Evolutionary conservation across 768 basidiomycete genomes (phyloP).

Genomic region (Artomyces pyxidatus): DNA sequence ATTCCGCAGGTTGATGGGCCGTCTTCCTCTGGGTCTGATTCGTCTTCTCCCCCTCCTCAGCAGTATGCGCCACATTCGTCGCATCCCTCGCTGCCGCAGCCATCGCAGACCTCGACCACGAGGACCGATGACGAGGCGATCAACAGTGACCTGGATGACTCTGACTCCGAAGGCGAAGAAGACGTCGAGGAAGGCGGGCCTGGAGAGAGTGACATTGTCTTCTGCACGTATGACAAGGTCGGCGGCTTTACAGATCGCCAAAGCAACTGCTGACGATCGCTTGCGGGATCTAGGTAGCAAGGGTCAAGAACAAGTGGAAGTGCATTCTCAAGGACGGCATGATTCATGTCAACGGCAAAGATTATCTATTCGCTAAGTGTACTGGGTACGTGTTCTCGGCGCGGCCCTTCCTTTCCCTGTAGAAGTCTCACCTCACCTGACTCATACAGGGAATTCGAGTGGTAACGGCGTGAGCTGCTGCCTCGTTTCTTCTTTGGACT

Average conservation of each 20-base stretch:
- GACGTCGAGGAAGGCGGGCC: constrained; percentile 71
- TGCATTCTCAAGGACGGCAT: constrained; percentile 96
- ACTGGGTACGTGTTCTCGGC: constrained; percentile 54
- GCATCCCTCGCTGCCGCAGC: constrained; percentile 73
- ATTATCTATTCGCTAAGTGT: constrained; percentile 96
- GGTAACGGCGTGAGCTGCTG: constrained; percentile 17
- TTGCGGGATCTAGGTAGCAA: constrained; percentile 60
- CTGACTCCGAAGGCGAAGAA: constrained; percentile 80
- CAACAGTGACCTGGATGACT: constrained; percentile 94
- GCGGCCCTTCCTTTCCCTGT: background rate
- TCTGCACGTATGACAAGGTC: constrained; percentile 98
- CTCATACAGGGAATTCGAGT: constrained; percentile 27
- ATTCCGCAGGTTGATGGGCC: constrained; percentile 84
- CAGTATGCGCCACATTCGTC: constrained; percentile 60
- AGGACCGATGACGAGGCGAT: constrained; percentile 71
- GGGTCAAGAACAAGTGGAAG: constrained; percentile 99
- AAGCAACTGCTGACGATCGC: constrained; percentile 3
- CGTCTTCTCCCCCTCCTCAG: constrained; percentile 55
- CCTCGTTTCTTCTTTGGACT: background rate
- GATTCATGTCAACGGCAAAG: constrained; percentile 94
- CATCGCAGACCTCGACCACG: constrained; percentile 30
- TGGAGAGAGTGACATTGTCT: constrained; percentile 85
- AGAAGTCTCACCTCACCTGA: background rate
- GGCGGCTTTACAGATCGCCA: constrained; percentile 12
- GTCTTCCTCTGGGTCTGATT: constrained; percentile 56